These are phyloP conservation scores for Phytophthora ramorum DNA, from an alignment of 352 stramenopile genomes.

Conservation along the genomic window DNA sequence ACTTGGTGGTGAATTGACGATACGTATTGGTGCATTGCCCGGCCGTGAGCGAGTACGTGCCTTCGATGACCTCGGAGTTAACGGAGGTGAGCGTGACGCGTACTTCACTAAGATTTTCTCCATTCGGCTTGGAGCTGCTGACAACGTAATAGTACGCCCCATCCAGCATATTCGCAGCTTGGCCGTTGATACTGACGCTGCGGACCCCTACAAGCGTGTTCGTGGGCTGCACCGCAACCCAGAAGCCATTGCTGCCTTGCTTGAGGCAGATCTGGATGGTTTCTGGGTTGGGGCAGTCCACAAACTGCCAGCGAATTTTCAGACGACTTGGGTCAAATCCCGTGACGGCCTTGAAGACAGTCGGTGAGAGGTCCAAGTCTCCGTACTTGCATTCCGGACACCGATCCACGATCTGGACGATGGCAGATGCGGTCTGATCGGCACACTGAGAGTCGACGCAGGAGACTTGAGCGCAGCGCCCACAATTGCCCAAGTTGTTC, in stretches of 20 bases:
- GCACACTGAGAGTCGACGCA: constrained; percentile 40
- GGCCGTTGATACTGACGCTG: constrained; percentile 44
- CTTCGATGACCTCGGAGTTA: constrained; percentile 33
- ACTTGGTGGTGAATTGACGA: constrained; percentile 35
- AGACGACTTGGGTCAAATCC: constrained; percentile 38
- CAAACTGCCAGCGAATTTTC: constrained; percentile 46
- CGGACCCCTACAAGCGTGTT: constrained; percentile 45
- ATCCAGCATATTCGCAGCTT: constrained; percentile 29
- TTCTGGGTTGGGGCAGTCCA: constrained; percentile 42
- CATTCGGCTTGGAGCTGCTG: constrained; percentile 17
- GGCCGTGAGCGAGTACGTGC: constrained; percentile 33
- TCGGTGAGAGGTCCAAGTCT: constrained; percentile 44
- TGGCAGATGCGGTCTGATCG: constrained; percentile 22
- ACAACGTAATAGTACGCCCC: constrained; percentile 50
- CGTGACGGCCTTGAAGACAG: constrained; percentile 42
- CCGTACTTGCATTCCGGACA: constrained; percentile 50
- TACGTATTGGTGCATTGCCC: constrained; percentile 42
- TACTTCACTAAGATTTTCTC: constrained; percentile 24
- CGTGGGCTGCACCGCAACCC: constrained; percentile 48
- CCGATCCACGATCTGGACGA: constrained; percentile 43
- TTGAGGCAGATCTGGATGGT: constrained; percentile 52
- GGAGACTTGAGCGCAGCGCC: constrained; percentile 52
- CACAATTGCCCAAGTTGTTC: constrained; percentile 43
- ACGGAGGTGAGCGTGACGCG: constrained; percentile 42
- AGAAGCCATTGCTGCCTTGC: constrained; percentile 43